A percentile compares a stretch with the other conserved stretches of the same genome.
Evolutionary conservation across 169 alveolate genomes (phyloP).

Genomic region (Theileria sp.): DNA sequence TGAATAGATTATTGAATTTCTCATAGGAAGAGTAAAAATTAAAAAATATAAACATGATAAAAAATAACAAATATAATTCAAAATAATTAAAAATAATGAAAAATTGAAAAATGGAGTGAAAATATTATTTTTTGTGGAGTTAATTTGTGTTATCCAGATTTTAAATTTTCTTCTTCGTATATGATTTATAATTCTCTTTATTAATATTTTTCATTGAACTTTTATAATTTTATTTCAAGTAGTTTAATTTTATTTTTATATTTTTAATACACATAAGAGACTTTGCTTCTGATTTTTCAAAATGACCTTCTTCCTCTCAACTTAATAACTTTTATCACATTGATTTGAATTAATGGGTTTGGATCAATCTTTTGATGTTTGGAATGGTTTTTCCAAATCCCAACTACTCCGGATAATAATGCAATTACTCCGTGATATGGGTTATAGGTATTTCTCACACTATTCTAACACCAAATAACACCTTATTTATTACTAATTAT

Average conservation of each 20-base stretch:
- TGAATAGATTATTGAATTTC: too few species aligned
- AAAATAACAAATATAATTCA: too few species aligned
- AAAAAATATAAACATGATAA: too few species aligned
- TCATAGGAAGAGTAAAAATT: not conserved
- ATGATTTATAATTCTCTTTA: not conserved
- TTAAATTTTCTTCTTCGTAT: not conserved
- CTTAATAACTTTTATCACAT: not conserved
- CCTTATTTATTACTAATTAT: slow-evolving; percentile 19
- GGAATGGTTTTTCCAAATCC: slow-evolving; percentile 59
- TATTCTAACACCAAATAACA: not conserved
- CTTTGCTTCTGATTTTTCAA: not conserved
- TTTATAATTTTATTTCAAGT: too few species aligned
- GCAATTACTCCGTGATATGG: slow-evolving; percentile 63
- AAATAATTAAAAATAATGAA: too few species aligned
- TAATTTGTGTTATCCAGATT: too few species aligned
- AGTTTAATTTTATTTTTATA: not conserved
- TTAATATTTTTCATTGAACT: too few species aligned
- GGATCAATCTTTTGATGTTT: slow-evolving; percentile 22
- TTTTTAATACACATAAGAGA: not conserved
- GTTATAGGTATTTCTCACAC: slow-evolving; percentile 25
- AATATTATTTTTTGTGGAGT: not conserved
- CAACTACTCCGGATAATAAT: slow-evolving; percentile 53
- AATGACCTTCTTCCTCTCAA: not conserved
- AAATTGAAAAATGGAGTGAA: not conserved
- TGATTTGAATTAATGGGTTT: not conserved